These are phyloP conservation scores for Fragaria vesca DNA, from an alignment of 306 rosid genomes.

Conservation along the genomic window DNA sequence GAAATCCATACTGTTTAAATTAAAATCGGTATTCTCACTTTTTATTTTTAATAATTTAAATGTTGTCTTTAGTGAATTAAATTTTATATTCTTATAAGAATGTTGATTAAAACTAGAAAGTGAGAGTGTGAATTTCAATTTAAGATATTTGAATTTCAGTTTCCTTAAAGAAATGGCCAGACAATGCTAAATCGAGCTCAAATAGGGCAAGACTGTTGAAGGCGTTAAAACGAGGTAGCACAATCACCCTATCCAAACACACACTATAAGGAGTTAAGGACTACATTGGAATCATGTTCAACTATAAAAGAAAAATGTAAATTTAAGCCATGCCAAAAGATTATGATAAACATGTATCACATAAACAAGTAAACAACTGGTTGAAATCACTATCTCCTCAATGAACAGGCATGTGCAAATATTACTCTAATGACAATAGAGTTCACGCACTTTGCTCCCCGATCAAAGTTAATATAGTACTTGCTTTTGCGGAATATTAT, in stretches of 20 bases:
- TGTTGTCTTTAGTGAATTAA: too few species aligned
- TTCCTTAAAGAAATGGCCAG: rapidly evolving
- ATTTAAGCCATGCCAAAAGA: background rate
- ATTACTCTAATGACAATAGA: background rate
- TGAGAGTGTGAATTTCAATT: too few species aligned
- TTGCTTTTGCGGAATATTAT: background rate
- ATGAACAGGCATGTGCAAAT: background rate
- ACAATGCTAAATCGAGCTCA: too few species aligned
- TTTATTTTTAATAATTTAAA: too few species aligned
- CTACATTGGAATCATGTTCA: background rate
- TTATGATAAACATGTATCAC: background rate
- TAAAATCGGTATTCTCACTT: too few species aligned
- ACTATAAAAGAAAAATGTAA: background rate
- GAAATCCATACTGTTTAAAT: too few species aligned
- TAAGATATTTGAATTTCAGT: too few species aligned
- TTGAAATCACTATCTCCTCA: background rate
- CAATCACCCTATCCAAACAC: too few species aligned
- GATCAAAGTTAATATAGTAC: background rate
- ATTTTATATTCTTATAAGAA: too few species aligned
- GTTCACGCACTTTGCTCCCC: background rate
- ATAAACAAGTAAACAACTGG: background rate
- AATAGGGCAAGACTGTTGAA: too few species aligned
- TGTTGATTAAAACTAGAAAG: too few species aligned
- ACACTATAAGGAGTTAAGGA: background rate
- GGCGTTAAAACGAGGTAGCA: too few species aligned